Evolutionary conservation across 2,329 filamentous ascomycete genomes (phyloP).

Genomic region (Aspergillus hiratsukae): DNA sequence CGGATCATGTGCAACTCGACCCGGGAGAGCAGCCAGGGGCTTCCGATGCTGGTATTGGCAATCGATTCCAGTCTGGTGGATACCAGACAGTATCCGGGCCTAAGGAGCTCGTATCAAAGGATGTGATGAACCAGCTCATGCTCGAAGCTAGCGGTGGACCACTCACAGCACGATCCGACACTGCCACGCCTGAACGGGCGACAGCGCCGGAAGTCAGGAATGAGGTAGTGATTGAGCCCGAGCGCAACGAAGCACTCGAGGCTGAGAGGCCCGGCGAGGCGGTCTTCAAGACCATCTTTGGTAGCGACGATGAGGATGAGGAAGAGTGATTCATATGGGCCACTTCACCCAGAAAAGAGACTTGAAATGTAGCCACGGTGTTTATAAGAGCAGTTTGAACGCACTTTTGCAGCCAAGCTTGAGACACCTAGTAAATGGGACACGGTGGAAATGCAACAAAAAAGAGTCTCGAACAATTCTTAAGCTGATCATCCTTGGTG

Average conservation of each 20-base stretch:
- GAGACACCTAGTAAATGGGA: neutral
- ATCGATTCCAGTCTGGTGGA: constrained; percentile 29
- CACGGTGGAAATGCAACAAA: neutral
- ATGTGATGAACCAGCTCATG: constrained; percentile 54
- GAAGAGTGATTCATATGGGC: constrained; percentile 21
- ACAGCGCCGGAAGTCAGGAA: constrained; percentile 10
- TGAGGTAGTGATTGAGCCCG: constrained; percentile 57
- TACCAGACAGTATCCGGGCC: constrained; percentile 29
- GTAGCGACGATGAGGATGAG: constrained; percentile 71
- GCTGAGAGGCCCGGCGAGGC: constrained; percentile 69
- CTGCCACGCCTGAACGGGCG: constrained; percentile 10
- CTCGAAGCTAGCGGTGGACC: constrained; percentile 36
- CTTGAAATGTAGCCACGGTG: too few relatives aligned
- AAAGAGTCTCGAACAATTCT: neutral
- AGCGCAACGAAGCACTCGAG: constrained; percentile 74
- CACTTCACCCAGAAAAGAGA: neutral
- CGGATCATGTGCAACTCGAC: constrained; percentile 61
- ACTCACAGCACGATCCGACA: constrained; percentile 7
- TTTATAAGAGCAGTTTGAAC: too few relatives aligned
- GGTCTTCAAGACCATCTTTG: constrained; percentile 90
- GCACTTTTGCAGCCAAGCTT: too few relatives aligned
- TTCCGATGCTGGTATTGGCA: constrained; percentile 17
- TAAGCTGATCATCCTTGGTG: neutral
- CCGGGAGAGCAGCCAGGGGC: constrained; percentile 38
- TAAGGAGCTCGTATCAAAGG: constrained; percentile 50